These are phyloP conservation scores for Phtheirospermum japonicum DNA, from an alignment of 257 asterid species.

Conservation along the genomic window DNA sequence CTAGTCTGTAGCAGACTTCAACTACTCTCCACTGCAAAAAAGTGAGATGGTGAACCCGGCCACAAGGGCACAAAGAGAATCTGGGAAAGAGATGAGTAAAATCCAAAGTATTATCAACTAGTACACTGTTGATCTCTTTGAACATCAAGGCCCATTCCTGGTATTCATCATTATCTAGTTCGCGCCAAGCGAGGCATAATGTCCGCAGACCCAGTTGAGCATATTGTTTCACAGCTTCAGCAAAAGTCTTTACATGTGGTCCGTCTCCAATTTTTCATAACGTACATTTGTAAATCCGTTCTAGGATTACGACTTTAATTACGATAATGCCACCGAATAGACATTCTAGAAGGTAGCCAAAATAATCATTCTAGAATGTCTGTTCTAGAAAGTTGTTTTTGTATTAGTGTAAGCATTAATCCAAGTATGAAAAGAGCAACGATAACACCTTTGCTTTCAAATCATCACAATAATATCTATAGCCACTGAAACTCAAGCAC, in stretches of 20 bases:
- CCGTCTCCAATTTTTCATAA: too few species aligned
- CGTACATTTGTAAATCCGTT: too few species aligned
- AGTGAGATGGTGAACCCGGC: conserved; percentile 21
- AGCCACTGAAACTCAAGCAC: too few species aligned
- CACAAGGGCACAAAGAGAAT: conserved; percentile 23
- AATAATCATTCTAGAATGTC: too few species aligned
- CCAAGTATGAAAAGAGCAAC: too few species aligned
- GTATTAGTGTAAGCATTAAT: too few species aligned
- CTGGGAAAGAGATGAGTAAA: conserved; percentile 22
- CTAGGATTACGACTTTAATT: too few species aligned
- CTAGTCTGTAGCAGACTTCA: conserved; percentile 93
- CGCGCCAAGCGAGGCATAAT: conserved; percentile 96
- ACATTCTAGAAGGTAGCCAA: too few species aligned
- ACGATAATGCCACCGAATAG: too few species aligned
- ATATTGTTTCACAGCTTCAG: conserved; percentile 94
- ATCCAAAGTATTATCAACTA: conserved; percentile 47
- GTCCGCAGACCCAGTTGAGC: conserved; percentile 96
- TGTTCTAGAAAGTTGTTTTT: too few species aligned
- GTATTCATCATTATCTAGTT: conserved; percentile 74
- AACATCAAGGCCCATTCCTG: conserved; percentile 86
- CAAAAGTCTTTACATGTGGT: conserved; percentile 65
- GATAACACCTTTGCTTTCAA: too few species aligned
- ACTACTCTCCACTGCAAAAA: conserved; percentile 88
- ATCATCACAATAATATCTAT: too few species aligned
- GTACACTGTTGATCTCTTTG: conserved; percentile 89